These are phyloP conservation scores for Russula ochroleuca DNA, from an alignment of 768 basidiomycete species.

Conservation along the genomic window DNA sequence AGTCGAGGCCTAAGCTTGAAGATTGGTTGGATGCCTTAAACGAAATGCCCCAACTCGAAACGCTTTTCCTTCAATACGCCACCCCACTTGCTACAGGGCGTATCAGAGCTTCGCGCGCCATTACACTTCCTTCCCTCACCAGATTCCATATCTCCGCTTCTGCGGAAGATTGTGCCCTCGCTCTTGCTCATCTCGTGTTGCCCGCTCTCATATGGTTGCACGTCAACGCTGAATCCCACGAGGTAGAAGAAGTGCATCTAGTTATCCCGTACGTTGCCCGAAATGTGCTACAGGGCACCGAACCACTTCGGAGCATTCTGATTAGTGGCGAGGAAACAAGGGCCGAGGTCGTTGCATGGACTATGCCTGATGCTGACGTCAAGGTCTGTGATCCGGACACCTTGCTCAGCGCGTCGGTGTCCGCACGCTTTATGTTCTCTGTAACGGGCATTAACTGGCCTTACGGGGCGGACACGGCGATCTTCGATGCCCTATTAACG, in stretches of 20 bases:
- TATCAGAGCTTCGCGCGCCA: too few relatives aligned
- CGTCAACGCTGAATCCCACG: neutral
- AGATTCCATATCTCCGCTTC: neutral
- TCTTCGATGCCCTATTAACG: neutral
- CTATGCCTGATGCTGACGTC: neutral
- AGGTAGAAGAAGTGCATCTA: neutral
- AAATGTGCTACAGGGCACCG: conserved; percentile 2
- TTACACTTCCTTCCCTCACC: too few relatives aligned
- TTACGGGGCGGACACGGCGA: neutral
- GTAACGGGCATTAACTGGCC: neutral
- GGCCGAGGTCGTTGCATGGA: neutral
- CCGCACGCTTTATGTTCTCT: neutral
- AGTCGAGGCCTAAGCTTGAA: neutral
- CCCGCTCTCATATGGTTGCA: conserved; percentile 1
- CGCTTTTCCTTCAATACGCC: neutral
- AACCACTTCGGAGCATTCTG: conserved; percentile 6
- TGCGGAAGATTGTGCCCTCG: neutral
- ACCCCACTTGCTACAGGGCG: neutral
- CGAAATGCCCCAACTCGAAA: neutral
- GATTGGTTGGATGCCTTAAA: neutral
- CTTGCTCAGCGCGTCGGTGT: neutral
- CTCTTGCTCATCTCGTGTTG: conserved; percentile 8
- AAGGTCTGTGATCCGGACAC: neutral
- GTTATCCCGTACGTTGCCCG: neutral
- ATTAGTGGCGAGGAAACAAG: neutral